Base-by-base conservation (phyloP, 805 yeast genomes). In the Grigorovia yakushimaensis region DNA sequence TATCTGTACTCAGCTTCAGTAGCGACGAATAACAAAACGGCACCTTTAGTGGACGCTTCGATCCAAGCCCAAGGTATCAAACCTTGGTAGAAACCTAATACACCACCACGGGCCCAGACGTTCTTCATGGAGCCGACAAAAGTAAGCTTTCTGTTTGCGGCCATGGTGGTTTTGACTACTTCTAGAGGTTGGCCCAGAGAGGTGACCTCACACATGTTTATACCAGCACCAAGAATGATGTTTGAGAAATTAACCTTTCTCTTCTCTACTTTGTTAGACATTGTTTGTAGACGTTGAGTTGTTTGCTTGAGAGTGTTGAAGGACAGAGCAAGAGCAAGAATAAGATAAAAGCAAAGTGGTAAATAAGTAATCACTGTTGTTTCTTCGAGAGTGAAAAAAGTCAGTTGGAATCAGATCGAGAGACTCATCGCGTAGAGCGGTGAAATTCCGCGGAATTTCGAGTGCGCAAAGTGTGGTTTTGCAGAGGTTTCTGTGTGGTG, bases 21-120 rank as follows among this genome's bases (percentile, higher is more conserved):
- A 42, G 95, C 83, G 33, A 88, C 96, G 59, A 93, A 93, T 56
- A 93, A 73, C 48, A 93, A 73, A 7, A 89, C 96, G 5, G 98
- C 97, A 65, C 98, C 98, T 67, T 93, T 93, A 36, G 98, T 93
- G n/a, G 96, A 85, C 9, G 96, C 98, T 69, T 91, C 98, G 57
- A 93, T 85, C 97, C 98, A 89, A 6, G 98, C 98, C 98, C 98
- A 93, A 42, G 98, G 98, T 54, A 91, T 89, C 63, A 93, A 74
- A 30, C 98, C 98, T 68, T 93, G 98, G 70, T 89, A 93, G 71
- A 89, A 93, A 0, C 98, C 98, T 24, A 78, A 63, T 17, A 83
- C 59, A 46, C 98, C 98, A 54, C 98, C 98, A 60, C 98, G 80
- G 15, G 93, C 76, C 93, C 95, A 88, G 51, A 93, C 89, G 39